Evolutionary conservation across 306 rosid species (phyloP), one percentile per base, ranked within the genome.

Genomic region (Crotalaria pallida): DNA sequence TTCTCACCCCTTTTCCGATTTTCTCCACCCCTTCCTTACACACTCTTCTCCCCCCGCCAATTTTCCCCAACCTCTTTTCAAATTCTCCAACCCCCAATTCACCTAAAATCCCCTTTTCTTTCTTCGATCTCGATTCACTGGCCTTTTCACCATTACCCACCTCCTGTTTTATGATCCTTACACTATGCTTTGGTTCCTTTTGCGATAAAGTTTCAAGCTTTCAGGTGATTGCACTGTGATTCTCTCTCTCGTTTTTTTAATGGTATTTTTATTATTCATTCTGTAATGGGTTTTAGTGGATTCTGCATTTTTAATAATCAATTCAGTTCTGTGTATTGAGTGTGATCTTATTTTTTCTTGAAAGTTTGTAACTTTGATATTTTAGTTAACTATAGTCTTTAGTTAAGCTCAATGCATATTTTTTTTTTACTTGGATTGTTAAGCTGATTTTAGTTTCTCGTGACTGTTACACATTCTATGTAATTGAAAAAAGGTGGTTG

Each of bases 41-140:
- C n/a, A n/a, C n/a, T n/a, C n/a, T 53, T 29, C 73, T 88, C 81
- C 96, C 82, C 98, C 91, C 96, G 96, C 98, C 96, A 88, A 65
- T 72, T 79, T 58, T 11, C 75, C n/a, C 50, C 73, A 72, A 58
- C 84, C 47, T 58, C 69, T 72, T 83, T 88, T 88, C 90, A 86
- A 92, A 87, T 74, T 75, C 65, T 21, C 23, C 49, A 10, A 4
- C 12, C 3, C 13, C 18, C 18, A 78, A 33, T 15, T 62, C 36
- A 18, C 71, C n/a, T n/a, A 18, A 61, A 79, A 36, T 58, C 75
- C 77, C 17, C 43, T 44, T 26, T 72, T 62, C 67, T 10, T 34
- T 22, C 26, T 71, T 62, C 47, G 78, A 85, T 86, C 82, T 57
- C 23, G 57, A 10, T 67, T 9, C 5, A 16, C 5, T 60, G 60